phyloP scores from a whole-genome alignment of 2,329 filamentous ascomycete species.

The Colletotrichum eremochloae region DNA sequence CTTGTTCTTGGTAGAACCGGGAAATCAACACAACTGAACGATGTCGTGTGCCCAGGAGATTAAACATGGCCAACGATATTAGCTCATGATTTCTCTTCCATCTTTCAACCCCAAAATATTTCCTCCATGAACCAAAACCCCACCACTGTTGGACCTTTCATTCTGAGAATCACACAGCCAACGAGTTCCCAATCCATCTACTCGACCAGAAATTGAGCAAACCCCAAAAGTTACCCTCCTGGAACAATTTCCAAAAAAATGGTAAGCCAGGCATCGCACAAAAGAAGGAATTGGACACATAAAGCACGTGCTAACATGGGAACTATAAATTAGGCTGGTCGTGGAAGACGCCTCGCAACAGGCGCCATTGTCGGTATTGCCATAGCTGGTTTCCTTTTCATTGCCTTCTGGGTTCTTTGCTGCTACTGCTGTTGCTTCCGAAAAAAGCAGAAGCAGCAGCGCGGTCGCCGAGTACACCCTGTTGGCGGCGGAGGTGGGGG shows the following conservation, averaged over 20 bases:
- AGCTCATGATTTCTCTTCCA: neutral
- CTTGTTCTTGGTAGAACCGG: neutral
- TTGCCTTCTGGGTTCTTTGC: conserved; percentile 32
- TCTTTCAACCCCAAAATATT: neutral
- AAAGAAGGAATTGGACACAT: too few species aligned
- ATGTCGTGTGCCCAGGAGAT: conserved; percentile 32
- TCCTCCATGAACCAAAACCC: neutral
- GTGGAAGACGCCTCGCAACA: conserved; percentile 41
- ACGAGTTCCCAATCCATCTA: neutral
- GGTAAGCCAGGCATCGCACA: neutral
- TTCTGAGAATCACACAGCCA: neutral
- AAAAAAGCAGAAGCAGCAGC: conserved; percentile 34
- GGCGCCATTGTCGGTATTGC: conserved; percentile 42
- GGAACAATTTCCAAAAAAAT: neutral
- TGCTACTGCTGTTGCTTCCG: conserved; percentile 42
- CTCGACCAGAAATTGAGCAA: neutral
- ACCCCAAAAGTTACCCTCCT: neutral
- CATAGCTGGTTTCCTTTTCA: conserved; percentile 39
- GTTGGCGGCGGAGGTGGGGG: conserved; percentile 15
- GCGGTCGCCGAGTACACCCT: conserved; percentile 10
- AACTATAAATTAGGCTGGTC: conserved; percentile 17
- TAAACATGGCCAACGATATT: neutral
- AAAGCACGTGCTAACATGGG: neutral
- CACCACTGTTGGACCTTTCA: neutral
- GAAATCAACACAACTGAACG: neutral